phyloP scores from a whole-genome alignment of 2,329 filamentous ascomycete species.

The Xylaria sp. region DNA sequence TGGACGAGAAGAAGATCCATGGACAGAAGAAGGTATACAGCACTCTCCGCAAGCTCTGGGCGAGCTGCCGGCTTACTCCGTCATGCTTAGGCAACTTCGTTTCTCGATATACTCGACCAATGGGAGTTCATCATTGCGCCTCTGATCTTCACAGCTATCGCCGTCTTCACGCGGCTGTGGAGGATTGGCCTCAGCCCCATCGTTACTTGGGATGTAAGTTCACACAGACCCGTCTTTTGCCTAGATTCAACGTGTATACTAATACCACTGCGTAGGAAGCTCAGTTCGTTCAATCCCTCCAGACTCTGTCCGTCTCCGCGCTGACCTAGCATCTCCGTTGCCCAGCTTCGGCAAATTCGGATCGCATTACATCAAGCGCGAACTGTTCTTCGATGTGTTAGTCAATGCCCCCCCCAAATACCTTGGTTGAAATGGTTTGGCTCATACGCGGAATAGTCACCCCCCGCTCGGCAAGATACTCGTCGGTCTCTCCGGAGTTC shows the following conservation, averaged over 20 bases:
- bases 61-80: constrained; percentile 25
- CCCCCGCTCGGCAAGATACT: constrained; percentile 98
- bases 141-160: constrained; percentile 62
- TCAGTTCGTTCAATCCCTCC: constrained; percentile 51
- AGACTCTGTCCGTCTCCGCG: constrained; percentile 20
- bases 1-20: constrained; percentile 63
- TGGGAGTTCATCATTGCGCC: constrained; percentile 66
- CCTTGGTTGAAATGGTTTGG: constrained; percentile 7
- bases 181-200: constrained; percentile 71
- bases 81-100: constrained; percentile 50
- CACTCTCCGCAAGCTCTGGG: neutral
- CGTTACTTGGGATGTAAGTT: constrained; percentile 63
- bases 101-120: constrained; percentile 65
- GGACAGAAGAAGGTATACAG: constrained; percentile 55
- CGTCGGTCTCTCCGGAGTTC: constrained; percentile 91
- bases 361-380: constrained; percentile 97
- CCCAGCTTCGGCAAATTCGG: constrained; percentile 92
- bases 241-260: constrained; percentile 8
- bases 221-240: too few species aligned
- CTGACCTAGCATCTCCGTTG: constrained; percentile 31
- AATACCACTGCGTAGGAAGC: constrained; percentile 47
- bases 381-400: constrained; percentile 91
- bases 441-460: constrained; percentile 44
- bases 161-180: constrained; percentile 69
- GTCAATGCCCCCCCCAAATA: constrained; percentile 31